Evolutionary conservation across 352 stramenopile genomes (phyloP), one percentile per base, ranked within the genome.

Genomic region (Phytophthora fragariae): DNA sequence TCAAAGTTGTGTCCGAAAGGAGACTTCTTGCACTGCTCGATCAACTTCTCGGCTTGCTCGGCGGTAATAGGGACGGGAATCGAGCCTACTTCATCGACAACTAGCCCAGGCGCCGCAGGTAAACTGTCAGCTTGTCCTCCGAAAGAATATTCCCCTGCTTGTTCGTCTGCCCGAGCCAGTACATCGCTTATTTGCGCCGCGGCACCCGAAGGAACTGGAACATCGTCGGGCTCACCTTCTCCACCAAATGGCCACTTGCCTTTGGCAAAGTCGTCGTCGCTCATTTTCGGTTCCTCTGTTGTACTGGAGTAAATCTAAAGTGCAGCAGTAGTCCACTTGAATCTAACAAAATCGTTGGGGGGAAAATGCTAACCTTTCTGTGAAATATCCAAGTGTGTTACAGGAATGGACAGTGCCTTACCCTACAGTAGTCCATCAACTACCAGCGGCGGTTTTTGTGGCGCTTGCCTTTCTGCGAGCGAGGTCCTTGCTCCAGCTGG

Each of bases 1-100:
- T 70, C 53, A 19, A 62, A 50, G 14, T 50, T 62, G 33, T 50
- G 56, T 33, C 54, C 54, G 19, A 60, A 60, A 33, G 39, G 41
- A 58, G 63, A 91, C 86, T 49, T 50, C 8, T 55, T 44, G 65
- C 65, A 66, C 5, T 52, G 19, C 2, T 27, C 35, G 12, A 67
- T 33, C 19, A 67, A n/a, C 6, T 62, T 41, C 50, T 62, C 15
- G 5, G 65, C 65, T 0, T 49, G 53, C 56, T 62, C 46, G 31
- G 21, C 9, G 8, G 49, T 49, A 9, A 65, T 33, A 3, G 67
- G 67, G 24, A 74, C 41, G 2, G 67, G 35, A 6, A 74, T 64
- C 1, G 50, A 53, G 0, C 67, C 60, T 9, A 74, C 12, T 5
- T 29, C 52, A 21, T 61, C 27, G 11, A 58, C 33, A 19, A 56